Conservation (phyloP, 306 rosid species). For the barrel medic (Medicago truncatula) region MtrunA17r5.0-ANR NC_053042.1:36742501-36743000, state of each 20-base stretch:
- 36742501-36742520: constrained; percentile 50
- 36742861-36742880: constrained; percentile 91
- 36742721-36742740: constrained; percentile 93
- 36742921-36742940: constrained; percentile 95
- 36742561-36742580: constrained; percentile 51
- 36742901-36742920: constrained; percentile 92
- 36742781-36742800: constrained; percentile 86
- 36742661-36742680: constrained; percentile 91
- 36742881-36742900: constrained; percentile 80
- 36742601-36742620: constrained; percentile 50
- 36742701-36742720: constrained; percentile 94
- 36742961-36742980: constrained; percentile 77
- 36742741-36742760: constrained; percentile 82
- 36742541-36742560: constrained; percentile 35
- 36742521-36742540: constrained; percentile 49
- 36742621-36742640: constrained; percentile 72
- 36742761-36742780: constrained; percentile 80
- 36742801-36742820: constrained; percentile 73
- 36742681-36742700: constrained; percentile 85
- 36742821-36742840: constrained; percentile 82
- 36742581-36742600: constrained; percentile 45
- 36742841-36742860: constrained; percentile 97
- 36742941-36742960: constrained; percentile 85
- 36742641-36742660: constrained; percentile 87
- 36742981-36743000: constrained; percentile 76